Percentiles rank a stretch among this genome's conserved stretches.
Conservation (phyloP, 108 stramenopile genomes). For the Stephanodiscus minutulus region DNA sequence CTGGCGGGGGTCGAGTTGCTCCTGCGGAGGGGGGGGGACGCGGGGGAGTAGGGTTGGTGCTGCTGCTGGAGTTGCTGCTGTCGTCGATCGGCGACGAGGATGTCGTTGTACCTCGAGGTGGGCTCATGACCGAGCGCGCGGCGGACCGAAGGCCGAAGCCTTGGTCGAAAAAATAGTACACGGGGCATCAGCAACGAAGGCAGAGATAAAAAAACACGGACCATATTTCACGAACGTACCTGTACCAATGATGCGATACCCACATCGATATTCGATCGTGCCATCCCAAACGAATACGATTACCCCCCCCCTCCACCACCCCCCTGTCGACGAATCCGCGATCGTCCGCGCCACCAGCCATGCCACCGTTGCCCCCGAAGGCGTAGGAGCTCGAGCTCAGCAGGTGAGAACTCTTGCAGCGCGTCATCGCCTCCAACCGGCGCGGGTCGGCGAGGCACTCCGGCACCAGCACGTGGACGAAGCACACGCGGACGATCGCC, state of each 20-base stretch:
- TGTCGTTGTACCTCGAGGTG: constrained; percentile 28
- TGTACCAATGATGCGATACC: constrained; percentile 35
- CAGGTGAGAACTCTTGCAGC: constrained; percentile 78
- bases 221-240: neutral
- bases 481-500: constrained; percentile 59
- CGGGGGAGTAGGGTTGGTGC: neutral
- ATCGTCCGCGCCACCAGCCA: neutral
- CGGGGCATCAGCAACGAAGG: neutral
- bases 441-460: constrained; percentile 51
- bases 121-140: constrained; percentile 50
- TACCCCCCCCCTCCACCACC: constrained; percentile 3
- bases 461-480: constrained; percentile 74
- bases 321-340: neutral
- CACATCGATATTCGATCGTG: constrained; percentile 25
- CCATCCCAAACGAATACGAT: neutral
- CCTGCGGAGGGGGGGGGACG: constrained; percentile 13
- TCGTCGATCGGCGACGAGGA: neutral
- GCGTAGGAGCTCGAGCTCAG: constrained; percentile 59
- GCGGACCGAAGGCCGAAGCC: constrained; percentile 38
- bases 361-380: constrained; percentile 24
- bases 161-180: neutral
- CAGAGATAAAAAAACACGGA: neutral
- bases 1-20: constrained; percentile 18
- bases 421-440: constrained; percentile 62
- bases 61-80: constrained; percentile 4